Evolutionary conservation across 176 grass and related monocot genomes (phyloP).

Genomic region (Leersia perrieri): DNA sequence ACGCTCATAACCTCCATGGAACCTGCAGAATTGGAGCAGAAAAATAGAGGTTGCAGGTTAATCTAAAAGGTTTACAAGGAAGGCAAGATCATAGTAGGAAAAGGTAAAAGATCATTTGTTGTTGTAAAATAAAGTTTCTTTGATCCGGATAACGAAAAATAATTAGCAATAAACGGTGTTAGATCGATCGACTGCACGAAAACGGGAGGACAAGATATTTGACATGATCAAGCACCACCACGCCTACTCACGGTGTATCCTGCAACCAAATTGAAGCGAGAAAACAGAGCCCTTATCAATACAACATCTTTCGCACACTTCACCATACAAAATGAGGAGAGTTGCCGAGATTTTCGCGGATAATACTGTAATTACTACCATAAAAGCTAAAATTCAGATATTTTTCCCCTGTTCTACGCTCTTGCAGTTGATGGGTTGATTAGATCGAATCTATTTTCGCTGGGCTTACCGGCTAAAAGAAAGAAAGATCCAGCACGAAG

Average conservation of each 20-base stretch:
- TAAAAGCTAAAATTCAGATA: not conserved
- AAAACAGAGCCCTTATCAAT: constrained; percentile 29
- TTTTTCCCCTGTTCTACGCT: not conserved
- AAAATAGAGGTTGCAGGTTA: constrained; percentile 6
- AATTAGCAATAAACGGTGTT: constrained; percentile 33
- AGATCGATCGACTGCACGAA: constrained; percentile 33
- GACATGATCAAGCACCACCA: constrained; percentile 33
- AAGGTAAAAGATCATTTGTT: constrained; percentile 2
- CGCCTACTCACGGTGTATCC: constrained; percentile 68
- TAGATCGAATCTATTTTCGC: not conserved
- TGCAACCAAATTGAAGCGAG: constrained; percentile 49
- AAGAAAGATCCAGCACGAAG: not conserved
- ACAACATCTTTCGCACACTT: constrained; percentile 15
- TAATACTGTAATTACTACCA: not conserved
- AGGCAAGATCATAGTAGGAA: not conserved
- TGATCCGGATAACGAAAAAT: constrained; percentile 7
- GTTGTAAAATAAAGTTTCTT: not conserved
- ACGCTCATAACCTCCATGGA: not conserved
- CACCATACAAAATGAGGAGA: constrained; percentile 10
- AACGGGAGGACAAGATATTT: constrained; percentile 20
- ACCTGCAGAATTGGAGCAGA: constrained; percentile 33
- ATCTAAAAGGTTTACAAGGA: not conserved
- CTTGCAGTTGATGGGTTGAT: not conserved
- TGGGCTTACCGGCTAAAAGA: not conserved
- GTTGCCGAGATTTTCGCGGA: not conserved